Conservation (phyloP, 2,329 filamentous ascomycete species). For the Metarhizium robertsii region DNA sequence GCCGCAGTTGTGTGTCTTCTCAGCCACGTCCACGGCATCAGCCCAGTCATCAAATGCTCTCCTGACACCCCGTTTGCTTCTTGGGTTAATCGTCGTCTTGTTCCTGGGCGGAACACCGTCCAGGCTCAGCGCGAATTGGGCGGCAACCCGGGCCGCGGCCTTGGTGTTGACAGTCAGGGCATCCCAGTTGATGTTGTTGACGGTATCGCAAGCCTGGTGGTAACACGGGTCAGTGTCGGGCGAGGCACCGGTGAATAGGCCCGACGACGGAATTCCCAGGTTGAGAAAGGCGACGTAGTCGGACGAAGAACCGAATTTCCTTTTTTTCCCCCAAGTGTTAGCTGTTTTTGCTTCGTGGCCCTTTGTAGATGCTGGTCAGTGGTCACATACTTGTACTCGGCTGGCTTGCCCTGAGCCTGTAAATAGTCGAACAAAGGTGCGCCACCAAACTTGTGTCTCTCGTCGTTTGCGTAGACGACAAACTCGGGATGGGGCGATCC, state of each 20-base stretch:
- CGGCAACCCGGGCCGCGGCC: constrained; percentile 41
- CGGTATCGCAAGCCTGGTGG: constrained; percentile 29
- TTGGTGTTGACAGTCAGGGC: constrained; percentile 29
- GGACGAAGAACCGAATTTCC: constrained; percentile 23
- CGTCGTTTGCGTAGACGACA: constrained; percentile 29
- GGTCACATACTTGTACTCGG: constrained; percentile 14
- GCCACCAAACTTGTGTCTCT: constrained; percentile 26
- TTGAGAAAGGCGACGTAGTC: constrained; percentile 29
- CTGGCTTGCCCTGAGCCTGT: constrained; percentile 16
- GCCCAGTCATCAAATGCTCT: constrained; percentile 17
- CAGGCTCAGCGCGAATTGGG: constrained; percentile 27
- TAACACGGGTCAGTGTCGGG: constrained; percentile 25
- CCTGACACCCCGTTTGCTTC: constrained; percentile 15
- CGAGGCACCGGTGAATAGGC: constrained; percentile 28
- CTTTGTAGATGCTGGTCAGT: background rate
- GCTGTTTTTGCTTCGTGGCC: background rate
- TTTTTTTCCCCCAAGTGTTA: background rate
- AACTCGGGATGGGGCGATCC: constrained; percentile 31
- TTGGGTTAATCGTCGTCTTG: constrained; percentile 18
- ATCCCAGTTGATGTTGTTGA: constrained; percentile 31
- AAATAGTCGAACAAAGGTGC: constrained; percentile 22
- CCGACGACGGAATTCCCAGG: constrained; percentile 26
- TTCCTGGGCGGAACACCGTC: constrained; percentile 24
- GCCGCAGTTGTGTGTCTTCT: constrained; percentile 20
- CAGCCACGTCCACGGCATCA: constrained; percentile 13